Base-by-base conservation (phyloP, 371 early-diverging fungal genomes). In the Massospora cicadina region DNA sequence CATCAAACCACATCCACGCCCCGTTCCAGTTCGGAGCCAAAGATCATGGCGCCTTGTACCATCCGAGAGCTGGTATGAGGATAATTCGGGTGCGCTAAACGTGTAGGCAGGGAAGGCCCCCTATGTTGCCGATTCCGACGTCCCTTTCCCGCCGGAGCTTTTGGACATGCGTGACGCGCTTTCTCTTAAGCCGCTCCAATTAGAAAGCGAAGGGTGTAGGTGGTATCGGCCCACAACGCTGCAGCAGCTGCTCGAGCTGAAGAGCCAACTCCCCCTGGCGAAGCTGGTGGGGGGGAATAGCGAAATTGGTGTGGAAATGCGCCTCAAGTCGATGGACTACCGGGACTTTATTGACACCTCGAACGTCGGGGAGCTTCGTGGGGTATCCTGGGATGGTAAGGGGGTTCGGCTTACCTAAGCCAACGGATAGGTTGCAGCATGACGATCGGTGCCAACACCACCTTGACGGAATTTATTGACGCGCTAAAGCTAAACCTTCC, bases 241-340 rank as follows among this genome's bases (percentile, higher is more conserved):
- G 7, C 71, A 71, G 3, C 76, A 77, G 65, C 74, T 88, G 31
- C 43, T 43, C 5, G 5, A 5, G 43, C 43, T 43, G 17, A 43
- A 56, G 21, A 24, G 23, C 57, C 24, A 56, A 26, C 27, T 23
- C 26, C 87, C 87, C 0, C 68, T 69, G 30, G 81, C 84, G 29
- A 85, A 85, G 72, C 70, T 89, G 55, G 75, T 88, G 25, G 79
- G 81, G 28, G 90, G 90, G 17, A 89, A 86, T 76, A 83, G 85
- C 62, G 85, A 85, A 66, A 73, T 86, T 3, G 87, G 87, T 58
- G 78, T 87, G 60, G 87, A 89, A 68, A 78, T 78, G 61, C 77
- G 80, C 63, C 79, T 89, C 73, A 84, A 86, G 73, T 75, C 79
- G 66, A 65, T 76, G 67, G 68, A 79, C 23, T 86, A 83, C 68